Base-by-base conservation (phyloP, 805 yeast species). In the Kuraishia ogatae region DNA sequence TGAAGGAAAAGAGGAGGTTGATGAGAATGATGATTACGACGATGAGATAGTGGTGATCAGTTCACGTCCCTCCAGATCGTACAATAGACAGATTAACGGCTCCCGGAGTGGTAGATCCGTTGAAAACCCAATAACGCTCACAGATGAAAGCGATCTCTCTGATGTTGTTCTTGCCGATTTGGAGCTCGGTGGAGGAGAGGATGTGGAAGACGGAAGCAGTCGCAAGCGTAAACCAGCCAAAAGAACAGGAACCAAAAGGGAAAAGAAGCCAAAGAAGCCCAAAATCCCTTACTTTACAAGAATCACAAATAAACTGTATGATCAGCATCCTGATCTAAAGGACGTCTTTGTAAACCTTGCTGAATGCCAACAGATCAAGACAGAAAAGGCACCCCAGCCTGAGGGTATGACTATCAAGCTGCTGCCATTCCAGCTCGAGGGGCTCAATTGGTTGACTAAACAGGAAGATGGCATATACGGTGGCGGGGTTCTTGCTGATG, bases 401-500 rank as follows among this genome's bases (percentile, higher is more conserved):
- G 77, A 73, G 1, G 91, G 87, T 10, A 82, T 93, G 87, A 79
- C 79, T 1, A 78, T 90, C 50, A 77, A 76, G 28, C 69, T 94
- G 46, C 74, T 94, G 28, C 98, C 97, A 0, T 94, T 94, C 70
- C 99, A 94, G 70, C 73, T 82, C 17, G 99, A 94, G 72, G 99
- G 99, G 20, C 74, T 94, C 51, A 81, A 87, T 63, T 94, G 99
- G 99, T 77, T 94, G 57, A 61, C 81, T 15, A 77, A 82, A 52
- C 98, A 93, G 70, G 98, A 93, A 65, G 83, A 83, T 22, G 77
- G 88, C 23, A 78, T 76, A 49, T 93, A 87, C 68, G 76, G 80
- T 17, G 99, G 99, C 24, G 99, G 98, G 17, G 85, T 94, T 10
- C 73, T 94, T 51, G 98, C 99, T 4, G 99, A 94, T 73, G 99